These are phyloP conservation scores for Trichoderma oligosporum DNA, from an alignment of 2,329 filamentous ascomycete species.

Conservation along the genomic window DNA sequence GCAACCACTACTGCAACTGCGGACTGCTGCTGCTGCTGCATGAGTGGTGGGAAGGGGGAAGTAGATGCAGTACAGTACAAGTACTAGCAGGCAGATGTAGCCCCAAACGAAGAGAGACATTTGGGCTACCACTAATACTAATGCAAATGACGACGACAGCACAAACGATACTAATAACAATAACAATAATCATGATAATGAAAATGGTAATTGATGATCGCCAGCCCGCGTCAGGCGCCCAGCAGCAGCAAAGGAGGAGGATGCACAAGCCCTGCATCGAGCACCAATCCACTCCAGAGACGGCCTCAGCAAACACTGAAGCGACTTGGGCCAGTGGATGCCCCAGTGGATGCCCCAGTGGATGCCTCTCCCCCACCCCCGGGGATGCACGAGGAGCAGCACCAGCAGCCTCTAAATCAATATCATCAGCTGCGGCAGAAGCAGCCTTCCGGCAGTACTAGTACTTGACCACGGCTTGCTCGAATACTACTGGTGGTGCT, in stretches of 20 bases:
- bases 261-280: too few species aligned
- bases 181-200: too few species aligned
- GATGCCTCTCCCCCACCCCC: neutral
- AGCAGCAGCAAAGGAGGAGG: neutral
- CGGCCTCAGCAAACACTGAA: neutral
- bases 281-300: neutral
- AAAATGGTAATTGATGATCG: too few species aligned
- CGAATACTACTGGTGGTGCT: too few species aligned
- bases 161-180: too few species aligned
- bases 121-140: too few species aligned
- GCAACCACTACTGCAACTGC: constrained; percentile 1
- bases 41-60: neutral
- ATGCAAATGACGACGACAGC: too few species aligned
- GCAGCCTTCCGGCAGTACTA: neutral
- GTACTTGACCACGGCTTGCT: too few species aligned
- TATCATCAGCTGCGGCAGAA: constrained; percentile 15
- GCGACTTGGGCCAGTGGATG: neutral
- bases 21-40: neutral
- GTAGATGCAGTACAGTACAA: too few species aligned
- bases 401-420: neutral
- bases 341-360: neutral
- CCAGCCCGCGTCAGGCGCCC: too few species aligned
- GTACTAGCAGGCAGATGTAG: too few species aligned
- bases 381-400: neutral
- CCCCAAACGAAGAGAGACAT: too few species aligned